Evolutionary conservation across 768 basidiomycete genomes (phyloP).

Genomic region (Floccularia luteovirens): DNA sequence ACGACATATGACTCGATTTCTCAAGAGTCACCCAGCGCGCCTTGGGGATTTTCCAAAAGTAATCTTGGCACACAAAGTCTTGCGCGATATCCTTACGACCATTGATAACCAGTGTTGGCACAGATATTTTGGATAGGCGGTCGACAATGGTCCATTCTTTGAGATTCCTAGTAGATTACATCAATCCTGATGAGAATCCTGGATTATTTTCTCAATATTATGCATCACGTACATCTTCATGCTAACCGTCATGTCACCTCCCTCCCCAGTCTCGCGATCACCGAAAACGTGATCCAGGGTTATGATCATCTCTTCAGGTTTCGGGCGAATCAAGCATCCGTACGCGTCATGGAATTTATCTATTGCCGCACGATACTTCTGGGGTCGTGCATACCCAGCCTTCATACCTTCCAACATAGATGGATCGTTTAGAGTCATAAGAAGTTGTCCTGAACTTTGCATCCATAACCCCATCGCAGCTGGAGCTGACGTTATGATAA

Average conservation of each 20-base stretch:
- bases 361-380: neutral
- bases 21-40: slow-evolving; percentile 38
- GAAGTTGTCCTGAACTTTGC: neutral
- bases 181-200: too few species aligned
- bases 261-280: slow-evolving; percentile 4
- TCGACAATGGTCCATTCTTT: slow-evolving; percentile 40
- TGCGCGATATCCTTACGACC: slow-evolving; percentile 31
- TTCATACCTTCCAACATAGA: neutral
- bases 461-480: slow-evolving; percentile 1
- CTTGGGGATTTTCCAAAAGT: slow-evolving; percentile 27
- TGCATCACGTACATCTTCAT: neutral
- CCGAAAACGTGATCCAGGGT: slow-evolving; percentile 4
- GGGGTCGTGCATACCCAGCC: neutral
- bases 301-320: neutral
- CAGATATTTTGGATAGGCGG: slow-evolving; percentile 28
- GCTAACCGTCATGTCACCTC: neutral
- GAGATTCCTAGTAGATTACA: slow-evolving; percentile 8
- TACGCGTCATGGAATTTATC: neutral
- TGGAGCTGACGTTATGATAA: neutral
- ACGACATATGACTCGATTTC: slow-evolving; percentile 35
- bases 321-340: neutral
- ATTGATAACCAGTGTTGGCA: slow-evolving; percentile 33
- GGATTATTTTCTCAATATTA: neutral
- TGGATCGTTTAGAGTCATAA: neutral
- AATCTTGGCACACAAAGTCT: slow-evolving; percentile 27